Evolutionary conservation across 2,329 filamentous ascomycete species (phyloP).

Genomic region (Talaromyces pinophilus): DNA sequence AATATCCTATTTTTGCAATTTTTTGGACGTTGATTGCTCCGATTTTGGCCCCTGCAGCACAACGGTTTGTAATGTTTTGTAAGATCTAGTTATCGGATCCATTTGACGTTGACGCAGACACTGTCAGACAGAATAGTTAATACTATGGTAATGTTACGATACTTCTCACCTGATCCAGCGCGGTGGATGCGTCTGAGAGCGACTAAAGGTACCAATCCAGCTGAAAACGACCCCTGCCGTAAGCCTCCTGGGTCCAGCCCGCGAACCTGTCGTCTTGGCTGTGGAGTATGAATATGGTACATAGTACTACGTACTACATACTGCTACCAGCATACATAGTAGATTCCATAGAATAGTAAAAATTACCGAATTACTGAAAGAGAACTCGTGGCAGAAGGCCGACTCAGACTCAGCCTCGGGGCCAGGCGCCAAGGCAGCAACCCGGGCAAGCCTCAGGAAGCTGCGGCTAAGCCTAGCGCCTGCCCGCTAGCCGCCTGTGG

Average conservation of each 20-base stretch:
- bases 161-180: conserved; percentile 6
- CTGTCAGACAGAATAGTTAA: background rate
- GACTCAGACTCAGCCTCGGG: conserved; percentile 10
- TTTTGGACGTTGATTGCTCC: background rate
- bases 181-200: conserved; percentile 6
- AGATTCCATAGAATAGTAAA: background rate
- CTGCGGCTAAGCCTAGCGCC: conserved; percentile 15
- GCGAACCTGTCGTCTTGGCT: conserved; percentile 6
- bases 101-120: background rate
- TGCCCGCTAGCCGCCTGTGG: background rate
- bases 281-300: background rate
- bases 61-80: conserved; percentile 18
- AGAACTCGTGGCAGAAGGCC: background rate
- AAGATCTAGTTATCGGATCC: conserved; percentile 14
- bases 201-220: conserved; percentile 8
- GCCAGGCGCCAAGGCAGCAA: conserved; percentile 15
- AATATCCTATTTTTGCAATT: background rate
- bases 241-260: conserved; percentile 7
- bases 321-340: background rate
- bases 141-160: background rate
- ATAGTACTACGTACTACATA: background rate
- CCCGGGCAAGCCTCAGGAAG: background rate
- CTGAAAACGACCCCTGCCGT: conserved; percentile 14
- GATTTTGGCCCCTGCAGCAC: conserved; percentile 10
- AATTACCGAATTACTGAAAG: background rate